phyloP scores from a whole-genome alignment of 345 rosid species.

The Camelina hispida region DNA sequence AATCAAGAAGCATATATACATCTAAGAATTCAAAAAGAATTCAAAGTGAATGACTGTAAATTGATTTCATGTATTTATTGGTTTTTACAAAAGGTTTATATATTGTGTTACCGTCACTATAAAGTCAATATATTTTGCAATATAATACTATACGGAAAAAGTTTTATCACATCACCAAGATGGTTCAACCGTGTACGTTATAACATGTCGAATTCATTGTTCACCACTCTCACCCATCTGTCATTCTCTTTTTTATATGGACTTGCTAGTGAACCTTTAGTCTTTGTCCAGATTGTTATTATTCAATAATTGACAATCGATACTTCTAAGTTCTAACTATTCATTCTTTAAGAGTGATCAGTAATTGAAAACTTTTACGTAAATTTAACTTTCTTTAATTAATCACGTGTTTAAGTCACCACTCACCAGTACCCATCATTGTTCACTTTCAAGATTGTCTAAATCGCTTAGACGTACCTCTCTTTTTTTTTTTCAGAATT shows the following conservation, averaged over 20 bases:
- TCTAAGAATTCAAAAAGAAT: neutral
- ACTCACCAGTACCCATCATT: slow-evolving; percentile 33
- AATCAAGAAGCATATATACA: neutral
- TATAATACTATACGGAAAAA: neutral
- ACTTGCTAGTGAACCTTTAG: slow-evolving; percentile 37
- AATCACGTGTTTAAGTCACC: slow-evolving; percentile 33
- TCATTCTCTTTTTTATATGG: slow-evolving; percentile 11
- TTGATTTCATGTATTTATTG: neutral
- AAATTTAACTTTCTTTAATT: slow-evolving; percentile 19
- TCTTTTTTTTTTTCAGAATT: neutral
- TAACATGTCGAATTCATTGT: slow-evolving; percentile 25
- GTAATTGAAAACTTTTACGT: slow-evolving; percentile 3
- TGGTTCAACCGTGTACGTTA: slow-evolving; percentile 27
- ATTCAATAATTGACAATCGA: slow-evolving; percentile 28
- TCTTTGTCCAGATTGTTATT: slow-evolving; percentile 20
- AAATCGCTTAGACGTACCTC: slow-evolving; percentile 8
- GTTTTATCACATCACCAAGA: neutral
- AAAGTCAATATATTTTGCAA: neutral
- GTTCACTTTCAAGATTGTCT: slow-evolving; percentile 18
- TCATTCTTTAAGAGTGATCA: slow-evolving; percentile 9
- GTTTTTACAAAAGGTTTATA: neutral
- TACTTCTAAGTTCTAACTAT: slow-evolving; percentile 27
- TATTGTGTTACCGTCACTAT: neutral
- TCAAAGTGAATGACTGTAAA: neutral
- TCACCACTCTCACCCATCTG: slow-evolving; percentile 27